Base-by-base conservation (phyloP, 139 green algal genomes). In the Pycnococcus provasolii region DNA sequence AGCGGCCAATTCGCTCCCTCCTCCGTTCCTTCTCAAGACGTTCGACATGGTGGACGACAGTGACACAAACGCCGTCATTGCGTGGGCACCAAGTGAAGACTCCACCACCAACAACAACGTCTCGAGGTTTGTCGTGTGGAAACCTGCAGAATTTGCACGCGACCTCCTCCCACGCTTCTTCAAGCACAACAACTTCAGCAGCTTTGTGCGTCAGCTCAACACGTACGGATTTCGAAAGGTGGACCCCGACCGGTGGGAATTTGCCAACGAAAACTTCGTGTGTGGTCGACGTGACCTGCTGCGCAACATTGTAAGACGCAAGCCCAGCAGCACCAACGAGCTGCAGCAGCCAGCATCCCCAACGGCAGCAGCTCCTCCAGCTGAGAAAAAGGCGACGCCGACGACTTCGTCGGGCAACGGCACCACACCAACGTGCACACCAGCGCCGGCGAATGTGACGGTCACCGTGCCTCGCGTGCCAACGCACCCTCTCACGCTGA, bases 121-220 rank as follows among this genome's bases (percentile, higher is more conserved):
- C 26, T 26, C 26, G 26, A 26, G 26, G 26, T 95, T 97, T 52
- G 72, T 95, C 3, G 89, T 96, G 0, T 95, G 88, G 88, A 89
- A 92, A 69, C 87, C 87, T 3, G 79, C 84, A 0, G 91, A 96
- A 60, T 96, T 97, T 74, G 85, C 88, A 2, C 62, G 83, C 1
- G 86, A 96, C 66, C 68, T 97, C 48, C 80, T 97, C 45, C 91
- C 91, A 1, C 78, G 77, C 57, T 83, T 94, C 73, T 97, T 97
- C 81, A 97, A 97, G 79, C 91, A 97, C 81, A 96, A 96, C 76
- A 96, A 96, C 75, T 96, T 96, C 70, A 92, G 82, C 26, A 87
- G 72, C 71, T 97, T 97, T 65, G 91, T 97, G 51, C 79, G 91
- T 6, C 91, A 97, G 75, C 87, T 97, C 2, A 97, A 97, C 72